phyloP scores from a whole-genome alignment of 2,329 filamentous ascomycete species.

The Stagonosporopsis tanaceti region DNA sequence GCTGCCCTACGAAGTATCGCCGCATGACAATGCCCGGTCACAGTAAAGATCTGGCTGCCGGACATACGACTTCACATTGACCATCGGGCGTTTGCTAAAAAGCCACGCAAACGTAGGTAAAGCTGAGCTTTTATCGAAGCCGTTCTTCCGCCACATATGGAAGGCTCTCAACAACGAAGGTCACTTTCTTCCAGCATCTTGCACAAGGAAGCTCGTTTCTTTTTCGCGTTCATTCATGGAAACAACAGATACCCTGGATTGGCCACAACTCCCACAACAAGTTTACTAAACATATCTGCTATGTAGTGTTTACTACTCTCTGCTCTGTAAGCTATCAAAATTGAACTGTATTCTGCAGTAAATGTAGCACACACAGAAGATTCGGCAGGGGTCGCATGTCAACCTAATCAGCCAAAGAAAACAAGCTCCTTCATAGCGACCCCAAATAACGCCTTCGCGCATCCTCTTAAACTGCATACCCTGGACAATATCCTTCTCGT shows the following conservation, averaged over 20 bases:
- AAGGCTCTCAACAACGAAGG: not conserved
- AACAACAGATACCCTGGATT: not conserved
- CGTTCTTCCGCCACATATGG: not conserved
- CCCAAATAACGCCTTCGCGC: slow-evolving; percentile 1
- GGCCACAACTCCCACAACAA: not conserved
- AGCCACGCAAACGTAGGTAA: too few species aligned
- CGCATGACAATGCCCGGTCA: not conserved
- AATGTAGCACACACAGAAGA: too few species aligned
- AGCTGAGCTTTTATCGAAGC: not conserved
- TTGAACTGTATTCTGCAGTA: too few species aligned
- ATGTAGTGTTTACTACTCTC: too few species aligned
- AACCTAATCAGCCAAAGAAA: too few species aligned
- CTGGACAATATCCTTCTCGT: slow-evolving; percentile 7
- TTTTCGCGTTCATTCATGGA: too few species aligned
- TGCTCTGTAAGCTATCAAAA: too few species aligned
- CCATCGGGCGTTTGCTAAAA: slow-evolving; percentile 1
- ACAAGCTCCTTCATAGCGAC: slow-evolving; percentile 1
- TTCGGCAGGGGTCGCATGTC: too few species aligned
- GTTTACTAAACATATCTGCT: too few species aligned
- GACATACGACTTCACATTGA: not conserved
- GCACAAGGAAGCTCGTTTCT: too few species aligned
- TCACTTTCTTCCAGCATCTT: too few species aligned
- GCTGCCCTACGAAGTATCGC: not conserved
- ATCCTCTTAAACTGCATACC: slow-evolving; percentile 3
- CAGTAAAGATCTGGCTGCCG: not conserved